phyloP scores from a whole-genome alignment of 192 early-diverging fungal species.

The Chytriomyces hyalinus region DNA sequence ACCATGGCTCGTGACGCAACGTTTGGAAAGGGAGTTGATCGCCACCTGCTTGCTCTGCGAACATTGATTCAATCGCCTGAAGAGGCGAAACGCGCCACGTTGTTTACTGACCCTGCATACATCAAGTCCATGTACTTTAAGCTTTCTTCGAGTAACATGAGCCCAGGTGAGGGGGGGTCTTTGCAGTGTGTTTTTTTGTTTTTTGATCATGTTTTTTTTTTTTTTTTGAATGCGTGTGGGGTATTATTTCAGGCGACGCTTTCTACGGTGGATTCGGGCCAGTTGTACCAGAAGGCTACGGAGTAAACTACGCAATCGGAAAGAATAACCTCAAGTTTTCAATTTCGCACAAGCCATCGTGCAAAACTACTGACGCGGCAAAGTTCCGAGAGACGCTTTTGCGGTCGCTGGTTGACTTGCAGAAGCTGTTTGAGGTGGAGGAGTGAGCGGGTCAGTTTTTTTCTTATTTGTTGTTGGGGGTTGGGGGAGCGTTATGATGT shows the following conservation, averaged over 20 bases:
- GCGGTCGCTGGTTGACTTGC: slow-evolving; percentile 67
- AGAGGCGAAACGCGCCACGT: slow-evolving; percentile 37
- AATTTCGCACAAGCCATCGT: slow-evolving; percentile 57
- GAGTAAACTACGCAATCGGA: slow-evolving; percentile 64
- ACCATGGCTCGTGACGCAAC: slow-evolving; percentile 79
- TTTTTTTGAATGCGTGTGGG: neutral
- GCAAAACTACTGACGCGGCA: slow-evolving; percentile 47
- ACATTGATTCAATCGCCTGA: slow-evolving; percentile 51
- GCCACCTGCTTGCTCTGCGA: slow-evolving; percentile 87
- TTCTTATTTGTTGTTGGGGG: neutral
- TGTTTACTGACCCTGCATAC: slow-evolving; percentile 86
- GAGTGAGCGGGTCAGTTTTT: neutral
- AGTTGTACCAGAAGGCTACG: slow-evolving; percentile 61
- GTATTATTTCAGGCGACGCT: slow-evolving; percentile 4
- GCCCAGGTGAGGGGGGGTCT: slow-evolving; percentile 50
- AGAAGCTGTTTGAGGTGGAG: slow-evolving; percentile 28
- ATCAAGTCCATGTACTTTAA: slow-evolving; percentile 77
- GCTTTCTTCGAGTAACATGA: slow-evolving; percentile 80
- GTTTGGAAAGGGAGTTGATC: slow-evolving; percentile 84
- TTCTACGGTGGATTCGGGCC: slow-evolving; percentile 65
- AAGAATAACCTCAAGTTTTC: slow-evolving; percentile 65
- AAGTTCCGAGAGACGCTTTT: slow-evolving; percentile 69
- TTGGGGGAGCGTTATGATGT: no score
- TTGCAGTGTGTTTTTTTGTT: slow-evolving; percentile 26
- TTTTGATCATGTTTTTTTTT: neutral